Conservation (phyloP, 1,284 basidiomycete genomes). For the Trichosporon sp. region DNA sequence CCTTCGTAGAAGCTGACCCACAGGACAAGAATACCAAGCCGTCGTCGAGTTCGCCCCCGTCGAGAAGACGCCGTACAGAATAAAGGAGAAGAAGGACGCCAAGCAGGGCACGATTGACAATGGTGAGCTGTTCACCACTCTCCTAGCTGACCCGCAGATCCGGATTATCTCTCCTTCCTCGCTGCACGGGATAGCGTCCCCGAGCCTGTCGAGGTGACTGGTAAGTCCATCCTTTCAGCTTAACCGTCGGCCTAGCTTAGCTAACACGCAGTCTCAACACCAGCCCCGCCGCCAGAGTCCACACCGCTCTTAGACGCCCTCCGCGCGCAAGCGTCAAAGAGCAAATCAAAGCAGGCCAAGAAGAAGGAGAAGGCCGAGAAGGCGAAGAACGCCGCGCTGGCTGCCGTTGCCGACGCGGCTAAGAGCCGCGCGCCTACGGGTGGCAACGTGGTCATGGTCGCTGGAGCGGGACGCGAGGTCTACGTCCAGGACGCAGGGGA, state of each 20-base stretch:
- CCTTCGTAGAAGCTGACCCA: background rate
- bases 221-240: conserved; percentile 49
- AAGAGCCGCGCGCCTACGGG: conserved; percentile 26
- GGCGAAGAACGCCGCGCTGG: conserved; percentile 25
- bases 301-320: conserved; percentile 85
- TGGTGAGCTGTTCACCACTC: conserved; percentile 22
- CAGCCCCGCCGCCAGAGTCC: conserved; percentile 54
- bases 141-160: conserved; percentile 53
- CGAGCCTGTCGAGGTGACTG: conserved; percentile 58
- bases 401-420: conserved; percentile 31
- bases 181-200: conserved; percentile 50
- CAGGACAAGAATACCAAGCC: conserved; percentile 79
- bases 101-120: conserved; percentile 43
- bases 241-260: background rate
- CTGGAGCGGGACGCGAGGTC: conserved; percentile 40
- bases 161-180: conserved; percentile 74
- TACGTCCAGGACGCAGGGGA: conserved; percentile 20
- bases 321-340: conserved; percentile 50
- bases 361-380: conserved; percentile 53
- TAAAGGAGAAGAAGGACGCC: conserved; percentile 41
- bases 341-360: conserved; percentile 44
- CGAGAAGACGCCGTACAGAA: conserved; percentile 57
- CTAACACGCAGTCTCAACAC: conserved; percentile 19
- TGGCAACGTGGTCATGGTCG: conserved; percentile 29
- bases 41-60: conserved; percentile 91